phyloP scores from a whole-genome alignment of 139 green algal genomes.

The Chlamydomonas sphaeroides region DNA sequence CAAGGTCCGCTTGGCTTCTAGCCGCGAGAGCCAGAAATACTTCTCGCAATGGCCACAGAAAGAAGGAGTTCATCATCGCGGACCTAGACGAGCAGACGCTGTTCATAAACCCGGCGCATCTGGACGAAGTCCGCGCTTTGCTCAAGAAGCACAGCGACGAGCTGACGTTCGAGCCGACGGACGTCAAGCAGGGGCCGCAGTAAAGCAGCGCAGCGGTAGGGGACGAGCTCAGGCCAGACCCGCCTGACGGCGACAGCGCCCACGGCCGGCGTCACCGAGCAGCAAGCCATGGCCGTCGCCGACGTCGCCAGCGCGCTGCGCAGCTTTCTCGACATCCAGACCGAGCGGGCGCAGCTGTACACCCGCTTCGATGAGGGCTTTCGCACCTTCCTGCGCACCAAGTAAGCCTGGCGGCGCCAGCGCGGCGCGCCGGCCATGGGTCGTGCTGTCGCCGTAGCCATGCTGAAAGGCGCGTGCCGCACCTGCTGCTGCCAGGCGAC shows the following conservation, averaged over 20 bases:
- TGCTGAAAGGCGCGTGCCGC: too few species aligned
- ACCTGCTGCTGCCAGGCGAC: too few species aligned
- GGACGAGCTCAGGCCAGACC: too few species aligned
- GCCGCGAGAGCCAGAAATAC: too few species aligned
- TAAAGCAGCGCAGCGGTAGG: too few species aligned
- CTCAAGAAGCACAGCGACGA: constrained; percentile 41
- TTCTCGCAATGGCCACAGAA: background rate
- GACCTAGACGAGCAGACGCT: constrained; percentile 61
- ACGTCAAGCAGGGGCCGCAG: background rate
- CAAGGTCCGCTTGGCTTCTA: too few species aligned
- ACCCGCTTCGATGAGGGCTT: constrained; percentile 23
- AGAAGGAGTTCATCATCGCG: constrained; percentile 53
- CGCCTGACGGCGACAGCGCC: too few species aligned
- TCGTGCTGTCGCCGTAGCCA: too few species aligned
- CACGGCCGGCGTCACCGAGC: too few species aligned
- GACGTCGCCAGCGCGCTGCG: background rate
- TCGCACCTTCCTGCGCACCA: constrained; percentile 4
- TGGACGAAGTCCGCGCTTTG: constrained; percentile 34
- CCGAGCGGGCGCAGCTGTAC: constrained; percentile 39
- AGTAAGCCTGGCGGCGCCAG: too few species aligned
- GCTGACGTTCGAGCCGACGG: constrained; percentile 2
- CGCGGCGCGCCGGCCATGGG: too few species aligned
- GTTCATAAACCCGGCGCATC: constrained; percentile 45
- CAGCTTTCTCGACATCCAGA: constrained; percentile 14
- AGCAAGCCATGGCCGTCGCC: too few species aligned